These are phyloP conservation scores for Dryadomyces quercus-mongolicae DNA, from an alignment of 2,329 filamentous ascomycete genomes.

Conservation along the genomic window DNA sequence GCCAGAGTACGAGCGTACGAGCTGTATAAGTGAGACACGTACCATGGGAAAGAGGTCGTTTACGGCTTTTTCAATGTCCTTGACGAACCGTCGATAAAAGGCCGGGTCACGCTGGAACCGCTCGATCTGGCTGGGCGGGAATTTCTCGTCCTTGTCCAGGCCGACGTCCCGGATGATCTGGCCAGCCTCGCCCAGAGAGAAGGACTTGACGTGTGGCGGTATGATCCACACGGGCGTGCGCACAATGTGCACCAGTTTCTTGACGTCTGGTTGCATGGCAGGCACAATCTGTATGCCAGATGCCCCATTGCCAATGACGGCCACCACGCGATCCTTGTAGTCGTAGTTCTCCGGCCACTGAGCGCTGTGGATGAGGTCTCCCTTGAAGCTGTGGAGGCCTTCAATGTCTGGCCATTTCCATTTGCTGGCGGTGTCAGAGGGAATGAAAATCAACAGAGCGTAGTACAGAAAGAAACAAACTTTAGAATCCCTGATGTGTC, in stretches of 20 bases:
- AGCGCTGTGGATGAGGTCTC: constrained; percentile 39
- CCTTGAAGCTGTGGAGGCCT: constrained; percentile 32
- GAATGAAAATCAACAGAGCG: neutral
- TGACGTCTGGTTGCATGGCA: constrained; percentile 29
- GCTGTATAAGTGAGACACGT: neutral
- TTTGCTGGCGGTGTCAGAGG: constrained; percentile 21
- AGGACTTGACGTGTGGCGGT: constrained; percentile 22
- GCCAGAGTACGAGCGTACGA: neutral
- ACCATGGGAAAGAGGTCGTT: constrained; percentile 31
- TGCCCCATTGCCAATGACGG: constrained; percentile 44
- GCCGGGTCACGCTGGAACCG: constrained; percentile 32
- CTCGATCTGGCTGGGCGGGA: constrained; percentile 29
- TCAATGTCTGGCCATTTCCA: constrained; percentile 41
- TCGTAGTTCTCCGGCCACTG: constrained; percentile 38
- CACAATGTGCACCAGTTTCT: constrained; percentile 26
- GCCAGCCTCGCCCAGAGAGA: constrained; percentile 25
- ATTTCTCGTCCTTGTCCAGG: constrained; percentile 30
- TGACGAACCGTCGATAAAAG: constrained; percentile 33
- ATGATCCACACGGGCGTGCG: constrained; percentile 30
- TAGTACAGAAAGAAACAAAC: constrained; percentile 21
- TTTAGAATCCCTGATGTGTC: constrained; percentile 41
- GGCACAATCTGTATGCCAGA: constrained; percentile 42
- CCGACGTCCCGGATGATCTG: constrained; percentile 26
- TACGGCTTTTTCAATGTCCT: constrained; percentile 31
- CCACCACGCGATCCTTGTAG: constrained; percentile 36